Evolutionary conservation across 2,329 filamentous ascomycete species (phyloP), one percentile per base, ranked within the genome.

Genomic region (Sclerotinia trifoliorum): DNA sequence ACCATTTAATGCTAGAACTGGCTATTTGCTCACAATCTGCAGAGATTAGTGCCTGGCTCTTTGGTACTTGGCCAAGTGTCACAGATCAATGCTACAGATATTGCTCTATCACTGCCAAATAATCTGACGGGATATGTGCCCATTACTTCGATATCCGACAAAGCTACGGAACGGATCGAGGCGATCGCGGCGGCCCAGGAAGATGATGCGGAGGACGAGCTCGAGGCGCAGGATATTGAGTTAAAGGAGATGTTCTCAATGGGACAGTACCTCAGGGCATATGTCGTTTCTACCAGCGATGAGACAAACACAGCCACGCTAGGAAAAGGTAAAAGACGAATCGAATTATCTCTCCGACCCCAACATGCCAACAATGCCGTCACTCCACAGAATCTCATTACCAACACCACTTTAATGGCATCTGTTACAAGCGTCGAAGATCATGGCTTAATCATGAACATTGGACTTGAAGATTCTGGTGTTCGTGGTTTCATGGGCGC

Each of bases 381-480:
- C 29, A 83, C 85, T 4, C 85, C 87, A 72, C 87, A 90, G 52
- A 92, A 93, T 74, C 80, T 97, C 13, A 88, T 95, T 13, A 80
- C 85, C 52, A 90, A 96, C 75, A 85, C 83, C 72, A 93, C 91
- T 57, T 82, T 98, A 26, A 96, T 98, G 84, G 94, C 93, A 2
- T 90, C 93, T 0, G 89, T 99, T 35, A 80, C 86, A 63, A 99
- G 94, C 79, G 90, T 96, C n/a, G 94, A 99, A 79, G 96, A 99
- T 75, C 94, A 97, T 76, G 95, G 95, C 70, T 85, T 95, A 68
- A 87, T 98, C 67, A 97, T 99, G 93, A 93, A 97, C 74, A 80
- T 98, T 49, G 93, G 93, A 24, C 82, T 98, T 8, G 83, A 88
- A 48, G 86, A 88, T 65, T 81, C 84, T 44, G 84, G 86, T 49